Base-by-base conservation (phyloP, 371 early-diverging fungal genomes). In the Dinochytrium kinnereticum region DNA sequence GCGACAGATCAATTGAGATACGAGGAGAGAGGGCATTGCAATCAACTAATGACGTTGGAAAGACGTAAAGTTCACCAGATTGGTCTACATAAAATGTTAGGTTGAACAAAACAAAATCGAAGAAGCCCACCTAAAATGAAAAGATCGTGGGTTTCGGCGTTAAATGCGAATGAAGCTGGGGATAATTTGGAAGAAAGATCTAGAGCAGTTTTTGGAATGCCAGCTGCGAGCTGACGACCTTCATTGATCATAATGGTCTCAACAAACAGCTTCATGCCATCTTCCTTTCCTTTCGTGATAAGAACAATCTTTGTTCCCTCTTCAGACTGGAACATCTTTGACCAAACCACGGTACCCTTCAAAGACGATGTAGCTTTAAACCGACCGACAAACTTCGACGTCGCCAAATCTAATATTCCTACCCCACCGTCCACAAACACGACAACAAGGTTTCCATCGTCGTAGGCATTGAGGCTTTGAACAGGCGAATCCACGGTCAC, bases 371-470 rank as follows among this genome's bases (percentile, higher is more conserved):
- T 5, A 57, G 57, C 57, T 49, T 31, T 34, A 39, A n/a, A 49
- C 31, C 59, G 68, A 68, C 33, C 69, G 53, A 5, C 13, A 30
- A n/a, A 10, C 57, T 57, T 57, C 57, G 24, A n/a, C 57, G 5
- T 30, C 5, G 5, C 26, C 5, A n/a, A 10, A n/a, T 26, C 26
- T 26, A 57, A 57, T 10, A n/a, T 57, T 26, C 57, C 57, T 7
- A 26, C 26, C 31, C 26, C 57, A 5, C n/a, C n/a, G 26, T 57
- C 57, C 5, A 7, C 26, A n/a, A n/a, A n/a, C n/a, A 57, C 31
- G 39, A 74, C 70, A 51, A 64, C 55, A 2, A 74, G 53, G 24
- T 36, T 31, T 31, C 49, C 30, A 21, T 28, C 34, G 21, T 30
- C 70, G 33, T 61, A 67, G 24, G 70, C 57, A 7, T 13, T 26